Evolutionary conservation across 1,139 yeast species (phyloP), one percentile per base, ranked within the genome.

Genomic region (Candida neerlandica): DNA sequence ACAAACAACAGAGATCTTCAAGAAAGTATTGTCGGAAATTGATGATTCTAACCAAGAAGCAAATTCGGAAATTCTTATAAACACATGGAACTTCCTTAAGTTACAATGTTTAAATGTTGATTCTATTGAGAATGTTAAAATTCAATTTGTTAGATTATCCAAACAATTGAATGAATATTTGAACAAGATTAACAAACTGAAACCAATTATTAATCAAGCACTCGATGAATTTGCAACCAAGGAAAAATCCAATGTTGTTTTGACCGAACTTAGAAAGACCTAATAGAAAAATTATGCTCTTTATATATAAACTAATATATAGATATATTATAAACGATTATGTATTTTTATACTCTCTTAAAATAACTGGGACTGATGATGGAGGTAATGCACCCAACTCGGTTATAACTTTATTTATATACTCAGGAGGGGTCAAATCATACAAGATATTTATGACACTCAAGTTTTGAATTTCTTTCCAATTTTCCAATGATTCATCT

Each of bases 301-400:
- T 16, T 18, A 15, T 35, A 43, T 5, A 34, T 18, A 16, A 2
- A 12, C n/a, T n/a, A n/a, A n/a, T 4, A 21, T 21, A 14, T 21
- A 30, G 5, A 2, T 11, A 10, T 37, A 26, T 33, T 10, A 14
- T 16, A 35, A 38, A 27, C 12, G 27, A 18, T 64, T 70, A 68
- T 52, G 76, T 71, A 58, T 77, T 78, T 69, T 89, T 89, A 69
- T 94, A 94, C 67, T 94, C 99, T 69, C 98, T 82, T 60, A 94
- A 77, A 54, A 94, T 90, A 41, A 94, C 98, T 29, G 99, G 99
- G 52, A 94, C 98, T 1, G 98, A 90, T 7, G 96, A 89, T 41
- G 99, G 96, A 5, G 99, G 99, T 57, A 95, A 77, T 4, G 96
- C 90, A 21, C 99, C 99, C 55, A 92, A 82, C 65, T 94, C 99